These are phyloP conservation scores for Cercophora sp. DNA, from an alignment of 495 filamentous ascomycete genomes.

Conservation along the genomic window DNA sequence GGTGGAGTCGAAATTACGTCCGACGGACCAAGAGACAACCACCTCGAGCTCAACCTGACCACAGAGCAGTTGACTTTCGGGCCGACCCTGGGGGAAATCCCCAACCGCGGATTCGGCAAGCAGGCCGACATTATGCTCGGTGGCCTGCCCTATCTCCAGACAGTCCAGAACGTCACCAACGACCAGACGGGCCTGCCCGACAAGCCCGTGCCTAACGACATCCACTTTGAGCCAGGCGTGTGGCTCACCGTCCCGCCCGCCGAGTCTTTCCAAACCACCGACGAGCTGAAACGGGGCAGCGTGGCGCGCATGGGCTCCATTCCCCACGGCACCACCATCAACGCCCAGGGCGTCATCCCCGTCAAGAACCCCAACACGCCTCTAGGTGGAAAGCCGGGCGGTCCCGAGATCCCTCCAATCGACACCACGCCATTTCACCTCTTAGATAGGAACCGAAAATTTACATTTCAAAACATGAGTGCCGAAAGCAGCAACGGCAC, in stretches of 20 bases:
- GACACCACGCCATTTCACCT: not conserved
- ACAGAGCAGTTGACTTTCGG: not conserved
- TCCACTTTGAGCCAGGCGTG: not conserved
- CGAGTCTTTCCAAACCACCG: not conserved
- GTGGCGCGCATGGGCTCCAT: constrained; percentile 4
- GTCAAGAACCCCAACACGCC: not conserved
- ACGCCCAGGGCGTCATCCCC: not conserved
- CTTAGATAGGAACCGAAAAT: no score
- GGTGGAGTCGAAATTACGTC: not conserved
- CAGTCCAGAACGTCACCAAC: not conserved
- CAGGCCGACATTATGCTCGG: not conserved
- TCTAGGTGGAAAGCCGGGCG: not conserved
- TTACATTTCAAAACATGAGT: no score
- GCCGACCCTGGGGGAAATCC: not conserved
- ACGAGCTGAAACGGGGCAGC: not conserved
- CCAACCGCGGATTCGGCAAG: not conserved
- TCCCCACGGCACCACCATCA: constrained; percentile 3
- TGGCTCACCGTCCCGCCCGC: not conserved
- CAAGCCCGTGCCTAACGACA: not conserved
- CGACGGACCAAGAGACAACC: not conserved
- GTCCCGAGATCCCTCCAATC: not conserved
- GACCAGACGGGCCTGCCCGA: not conserved
- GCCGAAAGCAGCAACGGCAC: no score
- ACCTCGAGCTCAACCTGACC: not conserved
- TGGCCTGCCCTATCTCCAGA: not conserved